These are phyloP conservation scores for Beauveria sp. DNA, from an alignment of 2,329 filamentous ascomycete species.

Conservation along the genomic window DNA sequence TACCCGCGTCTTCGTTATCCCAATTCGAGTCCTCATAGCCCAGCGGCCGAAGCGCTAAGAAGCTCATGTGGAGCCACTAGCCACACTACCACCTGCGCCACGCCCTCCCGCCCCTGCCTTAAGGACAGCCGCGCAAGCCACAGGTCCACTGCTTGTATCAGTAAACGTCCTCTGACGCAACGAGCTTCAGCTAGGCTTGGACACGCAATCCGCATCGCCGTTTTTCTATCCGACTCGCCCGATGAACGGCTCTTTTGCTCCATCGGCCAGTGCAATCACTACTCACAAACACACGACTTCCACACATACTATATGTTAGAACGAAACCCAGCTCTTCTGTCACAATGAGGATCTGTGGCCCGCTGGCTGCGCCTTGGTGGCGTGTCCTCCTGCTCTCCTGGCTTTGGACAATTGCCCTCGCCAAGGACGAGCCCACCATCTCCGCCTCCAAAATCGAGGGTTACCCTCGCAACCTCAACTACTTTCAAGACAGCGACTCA, in stretches of 20 bases:
- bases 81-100: slow-evolving; percentile 2
- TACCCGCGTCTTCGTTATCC: background rate
- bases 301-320: slow-evolving; percentile 31
- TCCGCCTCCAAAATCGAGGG: slow-evolving; percentile 57
- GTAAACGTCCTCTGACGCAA: slow-evolving; percentile 12
- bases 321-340: slow-evolving; percentile 24
- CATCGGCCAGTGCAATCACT: background rate
- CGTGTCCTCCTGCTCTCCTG: slow-evolving; percentile 45
- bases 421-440: slow-evolving; percentile 61
- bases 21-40: background rate
- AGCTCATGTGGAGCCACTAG: slow-evolving; percentile 6
- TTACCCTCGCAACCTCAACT: slow-evolving; percentile 64
- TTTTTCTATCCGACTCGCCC: background rate
- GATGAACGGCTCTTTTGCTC: background rate
- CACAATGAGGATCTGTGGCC: slow-evolving; percentile 49
- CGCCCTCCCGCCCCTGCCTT: background rate
- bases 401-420: slow-evolving; percentile 31
- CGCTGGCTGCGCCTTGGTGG: slow-evolving; percentile 36
- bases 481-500: slow-evolving; percentile 84
- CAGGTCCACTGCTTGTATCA: background rate
- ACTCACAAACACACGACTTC: background rate
- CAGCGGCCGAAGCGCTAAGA: background rate
- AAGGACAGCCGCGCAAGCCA: slow-evolving; percentile 5
- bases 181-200: slow-evolving; percentile 7
- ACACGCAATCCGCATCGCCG: slow-evolving; percentile 11